Evolutionary conservation across 139 green algal species (phyloP), one percentile per base, ranked within the genome.

Genomic region (Micromonas commoda): DNA sequence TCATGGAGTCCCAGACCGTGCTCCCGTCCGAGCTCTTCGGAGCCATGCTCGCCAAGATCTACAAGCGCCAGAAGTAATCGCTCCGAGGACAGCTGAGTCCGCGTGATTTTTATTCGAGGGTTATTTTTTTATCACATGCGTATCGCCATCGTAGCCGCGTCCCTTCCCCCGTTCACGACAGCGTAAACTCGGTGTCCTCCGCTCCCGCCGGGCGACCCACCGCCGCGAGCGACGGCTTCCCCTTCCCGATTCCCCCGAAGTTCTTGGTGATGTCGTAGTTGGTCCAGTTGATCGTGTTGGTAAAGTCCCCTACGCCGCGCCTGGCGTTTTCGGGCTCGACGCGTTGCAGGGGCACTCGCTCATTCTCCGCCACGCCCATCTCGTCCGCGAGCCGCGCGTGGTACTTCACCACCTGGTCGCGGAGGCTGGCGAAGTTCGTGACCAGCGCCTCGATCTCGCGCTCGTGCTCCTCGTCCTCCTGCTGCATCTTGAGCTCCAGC

Each of bases 11-110:
- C 64, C 92, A 97, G 86, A 89, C 77, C 9, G 52, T 88, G 67
- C 80, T 98, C 76, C 93, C 94, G 28, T 77, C 87, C 64, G 84
- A 73, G 1, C 88, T 97, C 0, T 98, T 97, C 86, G 90, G 84
- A 35, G 81, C 78, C 28, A 83, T 98, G 71, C 85, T 98, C 21
- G 83, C 80, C 26, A 98, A 98, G 79, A 98, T 98, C 67, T 98
- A 97, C 89, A 97, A 97, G 85, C 86, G 94, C 23, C 81, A 87
- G 5, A 98, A 98, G 85, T 98, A 78, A 82, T 61, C n/a, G n/a
- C n/a, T n/a, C n/a, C n/a, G n/a, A n/a, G n/a, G n/a, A n/a, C n/a
- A n/a, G n/a, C n/a, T n/a, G n/a, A n/a, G n/a, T n/a, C n/a, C n/a
- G n/a, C n/a, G n/a, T n/a, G n/a, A n/a, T n/a, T n/a, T n/a, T n/a